Evolutionary conservation across 106 monocot genomes (phyloP).

Genomic region (Allium fistulosum): DNA sequence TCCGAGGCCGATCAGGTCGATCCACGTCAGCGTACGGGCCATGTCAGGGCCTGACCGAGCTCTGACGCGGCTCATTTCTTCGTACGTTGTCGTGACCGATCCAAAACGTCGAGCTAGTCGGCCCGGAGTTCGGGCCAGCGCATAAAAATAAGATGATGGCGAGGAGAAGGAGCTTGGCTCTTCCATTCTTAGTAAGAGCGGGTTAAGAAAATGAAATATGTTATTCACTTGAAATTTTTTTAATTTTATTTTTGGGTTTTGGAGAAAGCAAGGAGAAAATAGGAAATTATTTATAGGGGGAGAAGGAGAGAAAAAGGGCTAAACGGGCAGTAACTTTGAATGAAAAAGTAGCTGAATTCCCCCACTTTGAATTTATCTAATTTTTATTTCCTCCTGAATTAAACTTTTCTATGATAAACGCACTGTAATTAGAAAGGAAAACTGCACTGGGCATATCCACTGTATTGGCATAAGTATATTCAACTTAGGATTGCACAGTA

Average conservation of each 20-base stretch:
- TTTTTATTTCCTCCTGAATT: too few species aligned
- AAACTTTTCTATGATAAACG: too few species aligned
- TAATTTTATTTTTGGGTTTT: too few species aligned
- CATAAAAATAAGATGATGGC: constrained; percentile 38
- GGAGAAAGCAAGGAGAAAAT: too few species aligned
- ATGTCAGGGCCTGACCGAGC: constrained; percentile 76
- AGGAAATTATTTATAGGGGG: not conserved
- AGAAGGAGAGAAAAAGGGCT: not conserved
- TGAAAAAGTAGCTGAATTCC: too few species aligned
- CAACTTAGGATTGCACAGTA: too few species aligned
- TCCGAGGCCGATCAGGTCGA: constrained; percentile 71
- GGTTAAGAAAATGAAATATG: too few species aligned
- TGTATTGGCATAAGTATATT: too few species aligned
- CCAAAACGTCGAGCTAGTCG: constrained; percentile 40
- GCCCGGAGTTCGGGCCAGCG: constrained; percentile 49
- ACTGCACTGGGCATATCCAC: too few species aligned
- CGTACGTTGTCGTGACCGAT: constrained; percentile 54
- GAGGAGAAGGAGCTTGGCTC: constrained; percentile 30
- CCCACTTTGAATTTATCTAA: too few species aligned
- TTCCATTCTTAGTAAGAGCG: too few species aligned
- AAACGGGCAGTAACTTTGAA: not conserved
- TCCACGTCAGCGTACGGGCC: constrained; percentile 61
- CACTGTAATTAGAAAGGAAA: too few species aligned
- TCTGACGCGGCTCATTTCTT: constrained; percentile 80
- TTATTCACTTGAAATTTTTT: not conserved